phyloP scores from a whole-genome alignment of 495 filamentous ascomycete genomes.

The Niebla homalea region DNA sequence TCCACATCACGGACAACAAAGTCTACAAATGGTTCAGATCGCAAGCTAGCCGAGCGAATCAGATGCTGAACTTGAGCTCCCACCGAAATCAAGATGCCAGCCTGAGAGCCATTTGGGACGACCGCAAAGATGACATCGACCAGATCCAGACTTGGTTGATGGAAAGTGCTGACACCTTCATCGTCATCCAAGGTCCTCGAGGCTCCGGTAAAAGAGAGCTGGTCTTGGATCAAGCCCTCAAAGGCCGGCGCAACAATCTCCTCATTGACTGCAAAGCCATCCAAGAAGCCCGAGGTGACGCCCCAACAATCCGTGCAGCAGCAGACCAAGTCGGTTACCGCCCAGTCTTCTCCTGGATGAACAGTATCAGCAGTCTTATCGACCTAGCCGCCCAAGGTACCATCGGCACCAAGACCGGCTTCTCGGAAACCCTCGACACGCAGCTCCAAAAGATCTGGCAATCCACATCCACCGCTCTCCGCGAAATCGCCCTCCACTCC shows the following conservation, averaged over 20 bases:
- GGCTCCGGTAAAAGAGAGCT: constrained; percentile 86
- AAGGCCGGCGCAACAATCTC: constrained; percentile 62
- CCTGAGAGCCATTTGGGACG: constrained; percentile 74
- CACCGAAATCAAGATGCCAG: constrained; percentile 49
- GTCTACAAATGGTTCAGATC: constrained; percentile 69
- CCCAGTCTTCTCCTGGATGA: constrained; percentile 92
- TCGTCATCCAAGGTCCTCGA: constrained; percentile 82
- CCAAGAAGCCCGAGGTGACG: constrained; percentile 81
- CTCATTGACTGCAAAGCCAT: constrained; percentile 94
- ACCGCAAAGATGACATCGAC: constrained; percentile 66
- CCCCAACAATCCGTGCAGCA: constrained; percentile 69
- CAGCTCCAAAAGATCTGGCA: constrained; percentile 88
- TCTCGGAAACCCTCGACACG: constrained; percentile 84
- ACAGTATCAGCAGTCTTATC: constrained; percentile 79
- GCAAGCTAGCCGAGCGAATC: constrained; percentile 48
- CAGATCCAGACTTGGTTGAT: constrained; percentile 75
- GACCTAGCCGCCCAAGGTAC: constrained; percentile 89
- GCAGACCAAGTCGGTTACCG: constrained; percentile 81
- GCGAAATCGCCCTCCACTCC: constrained; percentile 54
- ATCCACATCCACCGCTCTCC: constrained; percentile 70
- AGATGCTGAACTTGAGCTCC: constrained; percentile 48
- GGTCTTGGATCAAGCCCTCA: constrained; percentile 70
- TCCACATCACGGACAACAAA: constrained; percentile 55
- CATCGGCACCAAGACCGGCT: constrained; percentile 86
- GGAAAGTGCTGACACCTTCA: constrained; percentile 82